These are phyloP conservation scores for Phytophthora citrophthora DNA, from an alignment of 352 stramenopile species.

Conservation along the genomic window DNA sequence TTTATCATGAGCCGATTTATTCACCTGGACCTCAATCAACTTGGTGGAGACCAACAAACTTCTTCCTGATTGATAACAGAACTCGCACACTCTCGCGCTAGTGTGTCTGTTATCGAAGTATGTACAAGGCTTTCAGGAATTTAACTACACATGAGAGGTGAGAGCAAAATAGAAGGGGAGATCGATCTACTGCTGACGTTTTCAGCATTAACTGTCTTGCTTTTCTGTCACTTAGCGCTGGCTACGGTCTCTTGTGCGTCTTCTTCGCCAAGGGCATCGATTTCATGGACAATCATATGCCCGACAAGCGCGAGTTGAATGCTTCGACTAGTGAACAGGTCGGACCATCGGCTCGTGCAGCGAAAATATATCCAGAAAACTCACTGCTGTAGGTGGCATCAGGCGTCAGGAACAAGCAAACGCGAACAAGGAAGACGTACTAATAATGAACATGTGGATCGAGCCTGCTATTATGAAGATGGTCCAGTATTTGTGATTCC, in stretches of 20 bases:
- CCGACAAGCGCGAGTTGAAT: conserved; percentile 42
- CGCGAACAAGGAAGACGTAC: conserved; percentile 4
- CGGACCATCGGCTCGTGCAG: conserved; percentile 1
- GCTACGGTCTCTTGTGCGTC: conserved; percentile 59
- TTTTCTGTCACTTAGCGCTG: conserved; percentile 32
- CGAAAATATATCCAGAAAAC: neutral
- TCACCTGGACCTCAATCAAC: conserved; percentile 5
- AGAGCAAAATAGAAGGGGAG: neutral
- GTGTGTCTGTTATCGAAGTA: neutral
- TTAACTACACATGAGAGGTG: conserved; percentile 57
- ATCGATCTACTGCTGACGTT: neutral
- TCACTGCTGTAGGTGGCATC: conserved; percentile 30
- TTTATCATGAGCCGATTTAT: conserved; percentile 10
- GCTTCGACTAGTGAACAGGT: conserved; percentile 52
- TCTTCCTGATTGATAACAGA: conserved; percentile 7
- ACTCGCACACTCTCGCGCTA: neutral
- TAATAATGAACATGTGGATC: conserved; percentile 33
- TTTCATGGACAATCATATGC: conserved; percentile 62
- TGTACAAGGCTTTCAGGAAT: conserved; percentile 61
- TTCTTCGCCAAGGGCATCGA: conserved; percentile 59
- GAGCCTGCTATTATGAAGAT: conserved; percentile 26
- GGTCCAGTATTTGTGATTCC: conserved; percentile 7
- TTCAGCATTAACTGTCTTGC: neutral
- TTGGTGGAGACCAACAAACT: neutral
- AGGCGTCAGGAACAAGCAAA: conserved; percentile 50